phyloP scores from a whole-genome alignment of 306 rosid genomes.

The Prunus mume region DNA sequence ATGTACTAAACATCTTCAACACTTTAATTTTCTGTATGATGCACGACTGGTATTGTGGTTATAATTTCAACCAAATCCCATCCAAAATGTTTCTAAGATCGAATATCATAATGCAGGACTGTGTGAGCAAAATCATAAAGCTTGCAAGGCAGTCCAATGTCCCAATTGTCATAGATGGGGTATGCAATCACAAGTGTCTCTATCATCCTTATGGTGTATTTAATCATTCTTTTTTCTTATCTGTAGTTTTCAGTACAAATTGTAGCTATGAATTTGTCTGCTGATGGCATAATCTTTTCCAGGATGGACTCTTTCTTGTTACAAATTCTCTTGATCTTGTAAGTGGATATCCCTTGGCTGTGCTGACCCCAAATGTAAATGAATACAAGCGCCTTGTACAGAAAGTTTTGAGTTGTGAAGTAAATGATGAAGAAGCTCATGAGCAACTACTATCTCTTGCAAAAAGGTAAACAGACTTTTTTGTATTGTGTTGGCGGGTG shows the following conservation, averaged over 20 bases:
- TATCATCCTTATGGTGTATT: constrained; percentile 2
- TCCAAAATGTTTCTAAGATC: constrained; percentile 25
- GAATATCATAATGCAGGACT: constrained; percentile 49
- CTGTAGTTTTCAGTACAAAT: background rate
- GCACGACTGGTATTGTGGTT: background rate
- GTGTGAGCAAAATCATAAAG: constrained; percentile 70
- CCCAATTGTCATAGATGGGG: constrained; percentile 87
- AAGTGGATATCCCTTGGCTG: constrained; percentile 72
- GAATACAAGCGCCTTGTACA: constrained; percentile 84
- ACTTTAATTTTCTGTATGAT: constrained; percentile 1
- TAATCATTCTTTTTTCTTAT: background rate
- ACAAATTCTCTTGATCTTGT: constrained; percentile 72
- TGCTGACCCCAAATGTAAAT: constrained; percentile 82
- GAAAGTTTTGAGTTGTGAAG: constrained; percentile 62
- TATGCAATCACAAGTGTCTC: constrained; percentile 31
- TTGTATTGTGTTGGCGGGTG: too few relatives aligned
- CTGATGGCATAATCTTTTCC: constrained; percentile 27
- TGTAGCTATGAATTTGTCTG: constrained; percentile 7
- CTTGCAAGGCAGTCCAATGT: constrained; percentile 66
- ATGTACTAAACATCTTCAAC: background rate
- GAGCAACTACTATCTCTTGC: constrained; percentile 68
- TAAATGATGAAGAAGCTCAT: constrained; percentile 41
- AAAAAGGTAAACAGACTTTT: constrained; percentile 37
- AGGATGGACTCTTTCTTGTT: constrained; percentile 91
- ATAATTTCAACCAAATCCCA: constrained; percentile 10